Base-by-base conservation (phyloP, 805 yeast species). In the Saccharomycopsis vini region DNA sequence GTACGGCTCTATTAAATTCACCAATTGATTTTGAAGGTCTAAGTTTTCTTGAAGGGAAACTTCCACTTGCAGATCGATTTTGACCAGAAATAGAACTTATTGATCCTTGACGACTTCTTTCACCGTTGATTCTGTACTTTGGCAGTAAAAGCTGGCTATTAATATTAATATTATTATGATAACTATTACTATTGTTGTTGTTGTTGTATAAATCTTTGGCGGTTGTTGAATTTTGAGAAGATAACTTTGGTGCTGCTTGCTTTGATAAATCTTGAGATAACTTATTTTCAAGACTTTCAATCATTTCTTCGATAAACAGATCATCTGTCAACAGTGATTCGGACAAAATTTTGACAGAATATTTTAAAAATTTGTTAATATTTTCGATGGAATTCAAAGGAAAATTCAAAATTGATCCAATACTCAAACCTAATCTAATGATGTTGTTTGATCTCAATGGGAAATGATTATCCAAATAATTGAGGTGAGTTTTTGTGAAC, bases 201-300 rank as follows among this genome's bases (percentile, higher is more conserved):
- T 16, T 9, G 18, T 20, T n/a, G 23, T 6, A 7, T 5, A 6
- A 9, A 5, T 19, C 38, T 12, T 19, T 18, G n/a, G 5, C 13
- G n/a, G n/a, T 13, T 15, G 19, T 5, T 6, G n/a, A 15, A 12
- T 23, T 23, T 21, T 4, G 28, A 13, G 23, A 15, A n/a, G 31
- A 5, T 21, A n/a, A 13, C 24, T 40, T 89, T 73, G 54, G 74
- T 75, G 62, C 41, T 49, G 50, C 75, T 66, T 49, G 68, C 29
- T 24, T 24, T 24, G 29, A 24, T 24, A 24, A 6, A 6, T 7
- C 29, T 24, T 24, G 12, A 12, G 6, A 24, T 24, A 33, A 24
- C 32, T 40, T 23, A 6, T 7, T 18, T 13, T 39, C 42, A 6
- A 39, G 4, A 18, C 10, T 10, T 4, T 9, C 5, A 4, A 39